Evolutionary conservation across 2,329 filamentous ascomycete species (phyloP).

Genomic region (Monosporascus cannonballus): DNA sequence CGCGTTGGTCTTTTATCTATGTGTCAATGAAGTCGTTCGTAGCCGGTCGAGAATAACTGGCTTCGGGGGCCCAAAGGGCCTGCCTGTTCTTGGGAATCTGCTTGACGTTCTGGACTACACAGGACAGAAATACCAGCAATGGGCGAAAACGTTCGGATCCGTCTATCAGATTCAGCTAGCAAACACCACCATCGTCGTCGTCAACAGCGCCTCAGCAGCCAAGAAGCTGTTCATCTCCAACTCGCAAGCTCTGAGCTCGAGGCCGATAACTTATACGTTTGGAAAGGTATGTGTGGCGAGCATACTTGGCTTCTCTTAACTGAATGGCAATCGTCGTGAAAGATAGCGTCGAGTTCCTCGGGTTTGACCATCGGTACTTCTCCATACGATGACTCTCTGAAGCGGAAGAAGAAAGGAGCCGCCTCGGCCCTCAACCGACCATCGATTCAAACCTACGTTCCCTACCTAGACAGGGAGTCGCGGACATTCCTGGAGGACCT

Average conservation of each 20-base stretch:
- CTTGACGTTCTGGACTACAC: constrained; percentile 53
- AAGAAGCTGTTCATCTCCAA: constrained; percentile 72
- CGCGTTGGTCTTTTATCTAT: constrained; percentile 11
- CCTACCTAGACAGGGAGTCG: constrained; percentile 73
- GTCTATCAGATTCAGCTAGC: constrained; percentile 65
- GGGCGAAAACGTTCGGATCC: constrained; percentile 55
- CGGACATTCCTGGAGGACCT: constrained; percentile 68
- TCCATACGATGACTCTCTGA: constrained; percentile 78
- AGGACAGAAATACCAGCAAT: constrained; percentile 42
- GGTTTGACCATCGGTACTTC: constrained; percentile 80
- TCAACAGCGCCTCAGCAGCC: constrained; percentile 71
- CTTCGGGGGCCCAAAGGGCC: constrained; percentile 19
- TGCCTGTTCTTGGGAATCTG: constrained; percentile 53
- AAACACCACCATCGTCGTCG: constrained; percentile 67
- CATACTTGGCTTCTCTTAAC: background rate
- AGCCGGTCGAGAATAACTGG: constrained; percentile 18
- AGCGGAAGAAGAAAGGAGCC: constrained; percentile 68
- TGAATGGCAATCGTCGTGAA: too few relatives aligned
- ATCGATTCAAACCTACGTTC: constrained; percentile 72
- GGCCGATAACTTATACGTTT: constrained; percentile 75
- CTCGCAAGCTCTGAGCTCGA: constrained; percentile 70
- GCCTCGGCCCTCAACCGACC: constrained; percentile 73
- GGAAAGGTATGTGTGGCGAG: constrained; percentile 50
- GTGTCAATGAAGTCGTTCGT: constrained; percentile 20
- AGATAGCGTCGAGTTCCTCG: constrained; percentile 61